Base-by-base conservation (phyloP, 306 rosid species). In the Cicer cuneatum region DNA sequence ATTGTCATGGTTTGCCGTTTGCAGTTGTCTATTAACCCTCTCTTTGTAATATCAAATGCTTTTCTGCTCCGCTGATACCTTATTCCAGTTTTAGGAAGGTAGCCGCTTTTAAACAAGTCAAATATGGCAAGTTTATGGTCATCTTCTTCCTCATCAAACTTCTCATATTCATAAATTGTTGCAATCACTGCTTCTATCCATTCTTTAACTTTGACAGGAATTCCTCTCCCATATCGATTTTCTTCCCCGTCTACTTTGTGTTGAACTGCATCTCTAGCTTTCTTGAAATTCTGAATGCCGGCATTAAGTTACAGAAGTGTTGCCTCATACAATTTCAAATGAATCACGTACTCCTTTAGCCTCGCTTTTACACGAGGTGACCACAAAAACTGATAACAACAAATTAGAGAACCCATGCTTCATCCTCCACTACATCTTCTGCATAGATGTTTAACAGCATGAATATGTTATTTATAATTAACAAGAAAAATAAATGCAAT, bases 381-480 rank as follows among this genome's bases (percentile, higher is more conserved):
- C 6, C 10, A 4, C 9, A 18, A 2, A 7, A 41, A n/a, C 1
- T 21, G 56, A 13, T 0, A 24, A 10, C 48, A 21, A 9, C 2
- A 7, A 39, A 13, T 4, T 2, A 6, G 12, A 49, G 1, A 1
- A 38, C 0, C 51, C 79, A 65, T 75, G 13, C 37, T 63, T 19
- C 72, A 74, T n/a, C 33, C 63, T 39, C 35, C 3, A 21, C 10
- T 56, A 70, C 64, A 70, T 52, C 11, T 51, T 70, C 73, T 68
- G 46, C 60, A 9, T 47, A 4, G 53, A 48, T 9, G 3, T n/a
- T 29, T 29, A 68, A 47, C 7, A 68, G 35, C 8, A n/a, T 29
- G 15, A 67, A 29, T 24, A 66, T 24, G n/a, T 66, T 24, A 46
- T 48, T 35, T 35, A 14, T 12, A 33, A 13, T 47, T 4, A 3